Conservation (phyloP, 768 basidiomycete species). For the Leccinum boreale region DNA sequence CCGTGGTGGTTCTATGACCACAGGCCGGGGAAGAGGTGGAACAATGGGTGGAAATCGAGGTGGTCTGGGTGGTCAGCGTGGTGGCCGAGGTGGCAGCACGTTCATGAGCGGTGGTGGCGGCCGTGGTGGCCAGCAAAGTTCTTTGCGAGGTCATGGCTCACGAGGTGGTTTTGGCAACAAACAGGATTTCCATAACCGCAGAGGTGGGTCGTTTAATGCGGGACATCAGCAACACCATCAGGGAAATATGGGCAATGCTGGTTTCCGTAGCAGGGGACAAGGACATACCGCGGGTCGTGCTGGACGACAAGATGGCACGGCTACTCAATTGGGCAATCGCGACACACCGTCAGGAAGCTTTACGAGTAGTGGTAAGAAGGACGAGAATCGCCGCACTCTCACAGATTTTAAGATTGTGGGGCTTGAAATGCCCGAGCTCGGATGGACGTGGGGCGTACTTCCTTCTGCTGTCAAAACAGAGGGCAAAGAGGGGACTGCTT, state of each 20-base stretch:
- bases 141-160: conserved; percentile 60
- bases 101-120: conserved; percentile 36
- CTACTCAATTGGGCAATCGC: conserved; percentile 40
- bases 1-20: conserved; percentile 36
- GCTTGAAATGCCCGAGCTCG: conserved; percentile 75
- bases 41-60: conserved; percentile 44
- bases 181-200: conserved; percentile 62
- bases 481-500: conserved; percentile 33
- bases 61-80: conserved; percentile 41
- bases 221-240: conserved; percentile 39
- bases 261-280: conserved; percentile 63
- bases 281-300: conserved; percentile 42
- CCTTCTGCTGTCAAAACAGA: conserved; percentile 38
- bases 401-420: conserved; percentile 98
- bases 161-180: conserved; percentile 62
- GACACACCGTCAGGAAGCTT: conserved; percentile 48
- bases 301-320: conserved; percentile 37
- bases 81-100: conserved; percentile 37
- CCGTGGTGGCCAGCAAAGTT: conserved; percentile 46
- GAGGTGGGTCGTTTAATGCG: conserved; percentile 59
- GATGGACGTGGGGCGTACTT: conserved; percentile 83
- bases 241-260: conserved; percentile 37
- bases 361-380: conserved; percentile 66
- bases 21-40: conserved; percentile 45
- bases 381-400: conserved; percentile 86